Percentiles rank a stretch among this genome's conserved stretches.
Conservation (phyloP, 2,329 filamentous ascomycete genomes). For the Fusarium zealandicum region DNA sequence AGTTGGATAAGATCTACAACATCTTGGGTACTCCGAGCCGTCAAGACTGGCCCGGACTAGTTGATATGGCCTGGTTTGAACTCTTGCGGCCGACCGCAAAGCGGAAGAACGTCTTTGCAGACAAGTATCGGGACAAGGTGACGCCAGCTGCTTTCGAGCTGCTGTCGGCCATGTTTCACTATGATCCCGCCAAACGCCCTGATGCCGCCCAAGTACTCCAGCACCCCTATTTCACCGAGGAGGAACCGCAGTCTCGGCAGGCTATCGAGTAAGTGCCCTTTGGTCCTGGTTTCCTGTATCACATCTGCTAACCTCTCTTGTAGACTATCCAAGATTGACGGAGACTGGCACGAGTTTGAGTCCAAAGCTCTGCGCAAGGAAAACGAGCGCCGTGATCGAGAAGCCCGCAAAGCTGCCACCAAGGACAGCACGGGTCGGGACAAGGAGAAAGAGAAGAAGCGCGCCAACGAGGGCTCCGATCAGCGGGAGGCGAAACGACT, state of each 20-base stretch:
- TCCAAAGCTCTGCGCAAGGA: conserved; percentile 93
- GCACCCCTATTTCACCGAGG: conserved; percentile 86
- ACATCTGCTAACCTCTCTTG: conserved; percentile 42
- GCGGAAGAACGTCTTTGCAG: conserved; percentile 77
- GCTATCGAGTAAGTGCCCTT: conserved; percentile 75
- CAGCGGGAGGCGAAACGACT: conserved; percentile 47
- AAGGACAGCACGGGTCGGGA: conserved; percentile 48
- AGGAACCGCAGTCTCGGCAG: conserved; percentile 79
- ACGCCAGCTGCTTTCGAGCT: conserved; percentile 85
- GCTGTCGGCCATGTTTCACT: conserved; percentile 83
- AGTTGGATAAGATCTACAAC: conserved; percentile 96
- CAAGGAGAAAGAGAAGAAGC: conserved; percentile 51
- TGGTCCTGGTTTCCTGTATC: background rate
- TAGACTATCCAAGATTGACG: conserved; percentile 80
- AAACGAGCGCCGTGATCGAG: conserved; percentile 72
- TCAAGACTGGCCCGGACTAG: conserved; percentile 84
- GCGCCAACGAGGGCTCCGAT: conserved; percentile 44
- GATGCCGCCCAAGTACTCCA: conserved; percentile 83
- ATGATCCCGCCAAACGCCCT: conserved; percentile 84
- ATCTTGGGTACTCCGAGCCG: conserved; percentile 87
- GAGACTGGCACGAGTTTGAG: conserved; percentile 99
- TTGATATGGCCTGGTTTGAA: conserved; percentile 98
- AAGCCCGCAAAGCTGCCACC: conserved; percentile 56
- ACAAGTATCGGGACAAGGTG: conserved; percentile 80
- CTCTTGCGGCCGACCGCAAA: conserved; percentile 81